phyloP scores from a whole-genome alignment of 345 rosid genomes.

The Gossypioides kirkii region DNA sequence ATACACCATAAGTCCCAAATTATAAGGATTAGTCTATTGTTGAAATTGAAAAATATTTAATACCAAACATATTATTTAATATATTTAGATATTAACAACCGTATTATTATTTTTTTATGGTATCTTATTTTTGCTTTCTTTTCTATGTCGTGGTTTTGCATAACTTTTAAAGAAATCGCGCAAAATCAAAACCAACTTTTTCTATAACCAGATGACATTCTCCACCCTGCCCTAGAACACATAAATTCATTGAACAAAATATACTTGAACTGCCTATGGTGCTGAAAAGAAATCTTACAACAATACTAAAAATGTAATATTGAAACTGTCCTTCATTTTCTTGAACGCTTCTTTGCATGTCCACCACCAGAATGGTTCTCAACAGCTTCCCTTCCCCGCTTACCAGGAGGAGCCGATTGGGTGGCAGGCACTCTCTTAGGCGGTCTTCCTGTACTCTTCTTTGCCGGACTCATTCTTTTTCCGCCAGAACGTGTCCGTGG shows the following conservation, averaged over 20 bases:
- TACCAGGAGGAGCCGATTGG: not conserved
- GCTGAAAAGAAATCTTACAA: not conserved
- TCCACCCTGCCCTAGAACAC: not conserved
- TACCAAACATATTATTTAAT: too few species aligned
- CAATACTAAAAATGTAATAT: not conserved
- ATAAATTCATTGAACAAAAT: not conserved
- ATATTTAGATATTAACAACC: too few species aligned
- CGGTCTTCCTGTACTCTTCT: conserved; percentile 15
- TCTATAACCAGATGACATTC: not conserved
- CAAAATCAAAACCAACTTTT: too few species aligned
- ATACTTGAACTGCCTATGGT: not conserved
- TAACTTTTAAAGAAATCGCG: too few species aligned
- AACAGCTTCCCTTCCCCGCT: conserved; percentile 32
- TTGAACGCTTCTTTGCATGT: conserved; percentile 39
- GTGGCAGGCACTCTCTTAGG: conserved; percentile 21
- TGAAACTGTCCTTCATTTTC: conserved; percentile 22
- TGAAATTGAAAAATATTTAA: too few species aligned
- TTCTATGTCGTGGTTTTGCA: too few species aligned
- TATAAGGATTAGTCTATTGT: too few species aligned
- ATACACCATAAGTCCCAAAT: too few species aligned
- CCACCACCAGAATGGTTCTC: conserved; percentile 30
- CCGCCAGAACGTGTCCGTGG: conserved; percentile 26
- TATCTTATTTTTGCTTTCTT: too few species aligned
- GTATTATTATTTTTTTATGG: too few species aligned
- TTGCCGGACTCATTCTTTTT: conserved; percentile 22